These are phyloP conservation scores for Aegilops umbellulata DNA, from an alignment of 176 grass and related monocot genomes.

Conservation along the genomic window DNA sequence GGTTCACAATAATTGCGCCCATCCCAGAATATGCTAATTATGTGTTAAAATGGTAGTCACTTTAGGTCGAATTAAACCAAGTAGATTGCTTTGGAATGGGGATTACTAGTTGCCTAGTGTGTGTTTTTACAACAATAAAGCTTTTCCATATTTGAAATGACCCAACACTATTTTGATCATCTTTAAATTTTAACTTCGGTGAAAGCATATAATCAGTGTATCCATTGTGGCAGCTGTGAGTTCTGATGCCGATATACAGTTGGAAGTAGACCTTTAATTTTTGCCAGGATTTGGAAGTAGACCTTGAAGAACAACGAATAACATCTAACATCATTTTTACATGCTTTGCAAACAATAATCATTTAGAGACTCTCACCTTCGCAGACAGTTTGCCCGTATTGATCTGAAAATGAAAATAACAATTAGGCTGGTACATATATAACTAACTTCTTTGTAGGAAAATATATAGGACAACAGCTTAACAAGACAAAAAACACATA, in stretches of 20 bases:
- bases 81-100: neutral
- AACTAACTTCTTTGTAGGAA: neutral
- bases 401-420: conserved; percentile 37
- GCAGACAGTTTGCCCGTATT: conserved; percentile 57
- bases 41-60: neutral
- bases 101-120: neutral
- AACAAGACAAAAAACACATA: neutral
- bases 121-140: neutral
- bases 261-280: neutral
- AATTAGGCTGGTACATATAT: neutral
- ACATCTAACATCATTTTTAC: conserved; percentile 1
- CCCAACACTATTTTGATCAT: neutral
- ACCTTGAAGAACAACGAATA: neutral
- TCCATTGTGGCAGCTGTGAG: neutral
- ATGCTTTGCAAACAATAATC: neutral
- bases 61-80: neutral
- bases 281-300: neutral
- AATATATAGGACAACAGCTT: neutral
- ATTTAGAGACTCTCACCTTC: conserved; percentile 35
- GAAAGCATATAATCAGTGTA: neutral
- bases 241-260: neutral
- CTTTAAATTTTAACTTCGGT: neutral
- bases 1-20: neutral
- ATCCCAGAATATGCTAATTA: neutral
- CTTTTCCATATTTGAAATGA: neutral